Evolutionary conservation across 768 basidiomycete species (phyloP).

Genomic region (Calocybe cyanea): DNA sequence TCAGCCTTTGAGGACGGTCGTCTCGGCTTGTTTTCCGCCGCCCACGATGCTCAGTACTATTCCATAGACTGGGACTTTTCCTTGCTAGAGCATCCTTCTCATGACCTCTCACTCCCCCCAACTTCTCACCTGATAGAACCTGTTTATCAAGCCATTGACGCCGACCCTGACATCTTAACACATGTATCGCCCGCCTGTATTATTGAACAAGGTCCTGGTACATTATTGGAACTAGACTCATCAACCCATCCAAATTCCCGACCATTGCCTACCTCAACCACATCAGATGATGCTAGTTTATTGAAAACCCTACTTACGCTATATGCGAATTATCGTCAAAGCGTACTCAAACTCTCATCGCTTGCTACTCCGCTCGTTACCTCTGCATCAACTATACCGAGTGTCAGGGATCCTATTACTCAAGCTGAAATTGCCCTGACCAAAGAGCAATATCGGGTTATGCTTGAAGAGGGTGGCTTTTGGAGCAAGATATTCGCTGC

Average conservation of each 20-base stretch:
- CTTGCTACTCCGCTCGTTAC: conserved; percentile 27
- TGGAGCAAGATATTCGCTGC: conserved; percentile 44
- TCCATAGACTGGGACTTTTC: neutral
- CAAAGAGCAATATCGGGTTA: conserved; percentile 58
- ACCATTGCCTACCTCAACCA: neutral
- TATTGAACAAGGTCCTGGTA: conserved; percentile 4
- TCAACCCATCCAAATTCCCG: neutral
- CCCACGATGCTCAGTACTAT: conserved; percentile 3
- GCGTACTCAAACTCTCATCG: conserved; percentile 40
- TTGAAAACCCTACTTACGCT: conserved; percentile 35
- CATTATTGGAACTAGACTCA: neutral
- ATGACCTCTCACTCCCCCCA: neutral
- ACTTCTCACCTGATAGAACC: conserved; percentile 10
- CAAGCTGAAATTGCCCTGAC: conserved; percentile 49
- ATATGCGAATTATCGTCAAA: conserved; percentile 47
- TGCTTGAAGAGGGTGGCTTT: conserved; percentile 54
- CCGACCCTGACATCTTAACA: conserved; percentile 8
- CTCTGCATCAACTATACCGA: conserved; percentile 10
- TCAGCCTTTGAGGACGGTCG: neutral
- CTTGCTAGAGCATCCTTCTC: neutral
- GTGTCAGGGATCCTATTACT: conserved; percentile 25
- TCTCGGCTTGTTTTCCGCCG: neutral
- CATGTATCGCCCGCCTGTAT: neutral
- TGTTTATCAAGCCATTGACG: neutral
- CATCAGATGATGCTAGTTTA: neutral